Evolutionary conservation across 2,329 filamentous ascomycete species (phyloP).

Genomic region (Microcyclosporella mali): DNA sequence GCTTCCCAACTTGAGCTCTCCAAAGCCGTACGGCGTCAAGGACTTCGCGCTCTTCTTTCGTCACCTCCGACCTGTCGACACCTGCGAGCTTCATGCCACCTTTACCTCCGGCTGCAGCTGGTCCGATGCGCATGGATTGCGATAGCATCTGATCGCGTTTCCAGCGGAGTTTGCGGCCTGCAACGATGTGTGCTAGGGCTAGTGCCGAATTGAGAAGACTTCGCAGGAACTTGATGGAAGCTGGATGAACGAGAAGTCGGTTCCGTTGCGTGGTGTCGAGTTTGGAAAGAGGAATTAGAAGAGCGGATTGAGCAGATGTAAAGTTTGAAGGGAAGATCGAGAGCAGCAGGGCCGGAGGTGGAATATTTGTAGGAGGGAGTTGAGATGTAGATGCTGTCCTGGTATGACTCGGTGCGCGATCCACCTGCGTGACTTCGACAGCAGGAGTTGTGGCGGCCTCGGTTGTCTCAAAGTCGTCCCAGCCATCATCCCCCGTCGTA

Average conservation of each 20-base stretch:
- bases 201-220: conserved; percentile 58
- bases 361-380: conserved; percentile 73
- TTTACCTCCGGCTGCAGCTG: conserved; percentile 62
- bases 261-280: conserved; percentile 50
- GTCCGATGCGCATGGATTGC: conserved; percentile 80
- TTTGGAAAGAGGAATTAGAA: conserved; percentile 58
- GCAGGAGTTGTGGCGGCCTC: conserved; percentile 7
- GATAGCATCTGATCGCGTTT: conserved; percentile 79
- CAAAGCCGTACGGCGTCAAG: conserved; percentile 69
- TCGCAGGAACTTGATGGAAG: conserved; percentile 57
- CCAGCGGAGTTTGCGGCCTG: conserved; percentile 81
- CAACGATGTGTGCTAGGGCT: conserved; percentile 73
- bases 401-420: neutral
- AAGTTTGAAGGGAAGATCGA: conserved; percentile 69
- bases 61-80: conserved; percentile 74
- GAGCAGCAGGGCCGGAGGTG: conserved; percentile 77
- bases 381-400: conserved; percentile 1
- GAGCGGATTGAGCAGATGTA: conserved; percentile 54
- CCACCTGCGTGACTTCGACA: neutral
- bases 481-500: conserved; percentile 30
- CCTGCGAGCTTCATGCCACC: conserved; percentile 89
- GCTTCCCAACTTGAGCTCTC: conserved; percentile 67
- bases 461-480: conserved; percentile 41
- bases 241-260: conserved; percentile 54
- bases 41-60: conserved; percentile 77